Evolutionary conservation across 1,139 yeast species (phyloP), one percentile per base, ranked within the genome.

Genomic region (Suhomyces bribrorum): DNA sequence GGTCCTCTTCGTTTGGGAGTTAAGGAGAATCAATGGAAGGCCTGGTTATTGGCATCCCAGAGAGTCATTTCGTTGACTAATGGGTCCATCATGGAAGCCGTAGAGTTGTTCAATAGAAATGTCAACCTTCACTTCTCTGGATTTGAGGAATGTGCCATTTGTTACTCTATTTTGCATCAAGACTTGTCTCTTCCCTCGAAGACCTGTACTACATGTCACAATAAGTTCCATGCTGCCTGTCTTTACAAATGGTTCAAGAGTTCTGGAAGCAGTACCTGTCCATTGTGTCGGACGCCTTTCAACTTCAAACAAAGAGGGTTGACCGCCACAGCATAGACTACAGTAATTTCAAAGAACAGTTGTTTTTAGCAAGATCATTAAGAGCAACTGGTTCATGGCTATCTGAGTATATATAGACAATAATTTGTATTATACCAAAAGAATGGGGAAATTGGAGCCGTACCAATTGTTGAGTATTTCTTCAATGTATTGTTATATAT

Each of bases 201-300:
- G 64, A 77, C 76, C 5, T 92, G 99, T 64, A 73, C 84, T 11
- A 89, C 96, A 0, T 92, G 99, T 72, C 81, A 81, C 54, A 90
- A 94, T 68, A 87, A 85, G 61, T 92, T 90, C 72, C 99, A 92
- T 60, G 84, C 96, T n/a, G 96, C 94, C 8, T 92, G 99, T 72
- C 72, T 92, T 40, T 90, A 88, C 71, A 86, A 90, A 60, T 92
- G 99, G 99, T 92, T 92, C 65, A 87, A 88, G 69, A 88, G 95
- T 52, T 87, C 96, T 13, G 94, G 94, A 31, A 77, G 86, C 40
- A 84, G 88, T 49, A 84, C 95, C 2, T 92, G 99, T 69, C 98
- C 99, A 29, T 70, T 92, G 54, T 92, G 99, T 65, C 83, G 98
- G 58, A 69, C 88, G 12, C 78, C 83, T 27, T 85, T 86, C 54